Evolutionary conservation across 2,329 filamentous ascomycete species (phyloP).

Genomic region (Didymella pinodella): DNA sequence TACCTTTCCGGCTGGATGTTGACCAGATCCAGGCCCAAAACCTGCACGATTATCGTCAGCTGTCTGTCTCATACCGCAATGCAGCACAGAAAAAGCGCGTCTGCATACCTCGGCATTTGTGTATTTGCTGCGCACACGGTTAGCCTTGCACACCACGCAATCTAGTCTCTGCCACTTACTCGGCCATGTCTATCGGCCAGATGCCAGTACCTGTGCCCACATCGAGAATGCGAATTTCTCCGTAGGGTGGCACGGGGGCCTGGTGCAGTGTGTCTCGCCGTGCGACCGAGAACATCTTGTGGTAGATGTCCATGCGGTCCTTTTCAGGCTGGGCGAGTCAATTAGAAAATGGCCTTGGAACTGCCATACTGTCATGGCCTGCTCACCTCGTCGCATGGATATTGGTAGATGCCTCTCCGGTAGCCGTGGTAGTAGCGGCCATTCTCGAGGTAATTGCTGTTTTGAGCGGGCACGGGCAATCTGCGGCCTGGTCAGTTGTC

Average conservation of each 20-base stretch:
- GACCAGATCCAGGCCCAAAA: slow-evolving; percentile 68
- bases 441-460: slow-evolving; percentile 66
- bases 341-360: slow-evolving; percentile 1
- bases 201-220: slow-evolving; percentile 89
- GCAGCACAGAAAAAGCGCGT: slow-evolving; percentile 14
- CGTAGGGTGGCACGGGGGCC: slow-evolving; percentile 54
- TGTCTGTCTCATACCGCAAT: slow-evolving; percentile 25
- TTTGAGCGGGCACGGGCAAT: slow-evolving; percentile 50
- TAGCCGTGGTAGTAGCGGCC: slow-evolving; percentile 74
- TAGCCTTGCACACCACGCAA: slow-evolving; percentile 35
- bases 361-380: slow-evolving; percentile 20
- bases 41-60: slow-evolving; percentile 49
- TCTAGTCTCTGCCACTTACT: slow-evolving; percentile 60
- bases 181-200: slow-evolving; percentile 87
- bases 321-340: slow-evolving; percentile 66
- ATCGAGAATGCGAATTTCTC: slow-evolving; percentile 63
- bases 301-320: slow-evolving; percentile 81
- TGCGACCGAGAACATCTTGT: slow-evolving; percentile 75
- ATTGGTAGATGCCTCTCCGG: slow-evolving; percentile 73
- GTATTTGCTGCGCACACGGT: slow-evolving; percentile 57
- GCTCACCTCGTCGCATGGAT: slow-evolving; percentile 77
- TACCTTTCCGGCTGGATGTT: slow-evolving; percentile 67
- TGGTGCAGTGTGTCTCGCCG: slow-evolving; percentile 61
- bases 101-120: slow-evolving; percentile 60
- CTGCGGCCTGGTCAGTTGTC: slow-evolving; percentile 31